A percentile compares a stretch with the other conserved stretches of the same genome.
phyloP scores from a whole-genome alignment of 2,329 filamentous ascomycete species.

The Fusarium sp. region DNA sequence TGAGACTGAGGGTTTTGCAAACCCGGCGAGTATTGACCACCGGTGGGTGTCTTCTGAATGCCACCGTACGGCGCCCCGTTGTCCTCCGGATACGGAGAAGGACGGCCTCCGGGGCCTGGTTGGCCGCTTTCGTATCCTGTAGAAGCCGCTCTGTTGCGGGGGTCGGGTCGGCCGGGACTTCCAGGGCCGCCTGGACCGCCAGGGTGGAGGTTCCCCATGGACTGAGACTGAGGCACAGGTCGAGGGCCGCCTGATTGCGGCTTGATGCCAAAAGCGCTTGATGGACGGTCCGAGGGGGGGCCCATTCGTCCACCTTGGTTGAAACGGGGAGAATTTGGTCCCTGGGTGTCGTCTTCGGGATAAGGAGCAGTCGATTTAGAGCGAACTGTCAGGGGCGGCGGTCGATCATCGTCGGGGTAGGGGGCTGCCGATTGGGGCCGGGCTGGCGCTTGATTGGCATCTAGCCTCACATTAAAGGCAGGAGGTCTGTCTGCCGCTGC shows the following conservation, averaged over 20 bases:
- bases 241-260: slow-evolving; percentile 55
- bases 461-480: slow-evolving; percentile 66
- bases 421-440: slow-evolving; percentile 72
- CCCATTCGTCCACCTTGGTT: slow-evolving; percentile 64
- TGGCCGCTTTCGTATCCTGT: slow-evolving; percentile 58
- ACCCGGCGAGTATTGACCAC: slow-evolving; percentile 41
- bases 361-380: slow-evolving; percentile 72
- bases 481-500: slow-evolving; percentile 57
- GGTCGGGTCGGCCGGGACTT: slow-evolving; percentile 54
- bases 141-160: slow-evolving; percentile 59
- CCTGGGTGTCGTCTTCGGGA: slow-evolving; percentile 69
- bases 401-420: slow-evolving; percentile 77
- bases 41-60: slow-evolving; percentile 47
- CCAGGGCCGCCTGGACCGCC: slow-evolving; percentile 53
- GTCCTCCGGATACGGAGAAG: slow-evolving; percentile 47
- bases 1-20: slow-evolving; percentile 40
- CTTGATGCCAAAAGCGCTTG: slow-evolving; percentile 68
- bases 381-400: slow-evolving; percentile 62
- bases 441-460: slow-evolving; percentile 50
- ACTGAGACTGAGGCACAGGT: slow-evolving; percentile 59
- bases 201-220: slow-evolving; percentile 62
- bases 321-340: slow-evolving; percentile 55
- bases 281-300: slow-evolving; percentile 63
- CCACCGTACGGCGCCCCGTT: slow-evolving; percentile 49
- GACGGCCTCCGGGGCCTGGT: slow-evolving; percentile 40